Conservation (phyloP, 176 grass and related monocot genomes). For the Bothriochloa decipiens region DNA sequence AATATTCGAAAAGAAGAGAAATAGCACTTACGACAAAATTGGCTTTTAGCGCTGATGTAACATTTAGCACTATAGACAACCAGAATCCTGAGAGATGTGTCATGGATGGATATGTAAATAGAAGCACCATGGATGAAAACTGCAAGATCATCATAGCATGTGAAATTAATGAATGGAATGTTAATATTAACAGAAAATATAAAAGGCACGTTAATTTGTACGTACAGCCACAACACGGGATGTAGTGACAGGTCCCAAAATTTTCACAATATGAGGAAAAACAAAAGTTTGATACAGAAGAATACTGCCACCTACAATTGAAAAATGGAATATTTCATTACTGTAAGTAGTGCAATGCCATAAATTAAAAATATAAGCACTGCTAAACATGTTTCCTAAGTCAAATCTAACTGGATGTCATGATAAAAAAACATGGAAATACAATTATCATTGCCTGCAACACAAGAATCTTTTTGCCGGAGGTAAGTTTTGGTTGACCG, state of each 20-base stretch:
- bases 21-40: not conserved
- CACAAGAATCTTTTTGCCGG: too few species aligned
- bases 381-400: not conserved
- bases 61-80: not conserved
- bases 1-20: not conserved
- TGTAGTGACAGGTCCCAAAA: not conserved
- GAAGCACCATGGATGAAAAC: not conserved
- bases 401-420: not conserved
- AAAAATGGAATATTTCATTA: not conserved
- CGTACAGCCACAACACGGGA: not conserved
- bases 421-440: not conserved
- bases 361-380: not conserved
- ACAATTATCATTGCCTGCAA: not conserved
- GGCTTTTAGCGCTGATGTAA: not conserved
- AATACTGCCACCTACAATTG: not conserved
- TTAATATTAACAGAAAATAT: not conserved
- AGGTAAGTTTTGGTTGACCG: too few species aligned
- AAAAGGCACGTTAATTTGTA: not conserved
- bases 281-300: not conserved
- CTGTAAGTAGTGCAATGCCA: not conserved
- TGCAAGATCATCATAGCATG: not conserved
- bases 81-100: not conserved
- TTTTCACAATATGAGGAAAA: not conserved
- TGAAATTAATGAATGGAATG: not conserved
- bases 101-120: not conserved